Base-by-base conservation (phyloP, 2,329 filamentous ascomycete genomes). In the Xylaria polymorpha region DNA sequence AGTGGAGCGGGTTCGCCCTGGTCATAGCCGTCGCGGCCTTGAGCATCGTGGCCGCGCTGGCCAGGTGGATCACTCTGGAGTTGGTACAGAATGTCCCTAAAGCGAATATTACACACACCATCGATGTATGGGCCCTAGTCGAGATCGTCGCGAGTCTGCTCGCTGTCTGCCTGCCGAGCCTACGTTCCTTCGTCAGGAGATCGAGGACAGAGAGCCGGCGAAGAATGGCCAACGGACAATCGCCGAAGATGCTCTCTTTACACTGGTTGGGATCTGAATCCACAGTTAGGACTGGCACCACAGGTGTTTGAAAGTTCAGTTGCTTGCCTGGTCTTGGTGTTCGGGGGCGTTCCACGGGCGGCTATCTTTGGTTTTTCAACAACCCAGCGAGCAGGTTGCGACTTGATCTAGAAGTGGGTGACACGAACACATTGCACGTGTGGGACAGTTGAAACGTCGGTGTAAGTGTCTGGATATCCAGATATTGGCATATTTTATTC, bases 101-200 rank as follows among this genome's bases (percentile, higher is more conserved):
- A 39, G 74, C 72, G 2, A 65, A 75, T 37, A 74, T 75, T 50
- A 75, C 73, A 1, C 74, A 74, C 35, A 74, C 73, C 3, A 75
- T 75, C 15, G 74, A 75, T 10, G 73, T 74, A 5, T 75, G 74
- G 74, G 74, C 73, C 8, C 60, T 75, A 25, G 74, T 75, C 2
- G 74, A 75, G 59, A 75, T 75, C 51, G 74, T 74, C 37, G 71
- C 74, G 1, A 74, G 74, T 32, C 20, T 75, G 43, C 68, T 74
- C 22, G 73, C 74, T 12, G 73, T 73, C 22, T 74, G 72, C 37
- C 51, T 75, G 50, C 74, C 74, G 8, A 75, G 53, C 18, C 32
- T 75, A 14, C 70, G 74, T 15, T 67, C 72, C 22, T 75, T 73
- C 43, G 69, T 74, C 4, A 68, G 73, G 66, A 69, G 65, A 32